A percentile compares a stretch with the other conserved stretches of the same genome.
phyloP scores from a whole-genome alignment of 768 basidiomycete genomes.

The Tephrocybe sp. region DNA sequence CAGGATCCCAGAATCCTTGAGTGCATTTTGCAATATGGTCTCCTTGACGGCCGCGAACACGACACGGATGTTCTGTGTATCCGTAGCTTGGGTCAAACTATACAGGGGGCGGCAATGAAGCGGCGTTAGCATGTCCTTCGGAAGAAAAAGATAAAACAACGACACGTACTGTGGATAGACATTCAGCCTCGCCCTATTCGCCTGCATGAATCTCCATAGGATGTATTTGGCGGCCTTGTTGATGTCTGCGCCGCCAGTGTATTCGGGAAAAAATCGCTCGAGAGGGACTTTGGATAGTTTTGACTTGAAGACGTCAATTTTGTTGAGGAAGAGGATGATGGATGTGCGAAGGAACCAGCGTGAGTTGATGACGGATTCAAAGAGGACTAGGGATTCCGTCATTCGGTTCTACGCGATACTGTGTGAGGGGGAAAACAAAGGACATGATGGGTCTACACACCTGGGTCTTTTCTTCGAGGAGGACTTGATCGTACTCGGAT shows the following conservation, averaged over 20 bases:
- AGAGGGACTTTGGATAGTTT: constrained; percentile 82
- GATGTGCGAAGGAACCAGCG: constrained; percentile 92
- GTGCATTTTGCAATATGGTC: constrained; percentile 17
- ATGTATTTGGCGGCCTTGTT: constrained; percentile 96
- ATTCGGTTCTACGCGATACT: constrained; percentile 70
- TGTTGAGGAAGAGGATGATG: constrained; percentile 91
- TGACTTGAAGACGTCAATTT: constrained; percentile 90
- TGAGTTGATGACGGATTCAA: constrained; percentile 84
- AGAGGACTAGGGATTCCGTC: constrained; percentile 88
- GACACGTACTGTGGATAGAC: constrained; percentile 89
- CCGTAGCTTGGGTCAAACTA: constrained; percentile 19
- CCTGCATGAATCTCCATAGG: constrained; percentile 93
- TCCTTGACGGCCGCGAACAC: constrained; percentile 18
- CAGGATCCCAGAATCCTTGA: constrained; percentile 17
- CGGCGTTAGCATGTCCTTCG: background rate
- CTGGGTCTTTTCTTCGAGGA: constrained; percentile 67
- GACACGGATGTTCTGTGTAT: constrained; percentile 16
- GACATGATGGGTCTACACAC: constrained; percentile 37
- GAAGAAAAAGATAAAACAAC: background rate
- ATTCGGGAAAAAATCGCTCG: constrained; percentile 81
- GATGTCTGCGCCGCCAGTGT: constrained; percentile 85
- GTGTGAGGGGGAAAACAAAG: background rate
- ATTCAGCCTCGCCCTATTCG: constrained; percentile 77
- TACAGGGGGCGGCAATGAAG: background rate
- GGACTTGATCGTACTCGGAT: constrained; percentile 73